phyloP scores from a whole-genome alignment of 805 yeast species.

The Saturnispora diversa region DNA sequence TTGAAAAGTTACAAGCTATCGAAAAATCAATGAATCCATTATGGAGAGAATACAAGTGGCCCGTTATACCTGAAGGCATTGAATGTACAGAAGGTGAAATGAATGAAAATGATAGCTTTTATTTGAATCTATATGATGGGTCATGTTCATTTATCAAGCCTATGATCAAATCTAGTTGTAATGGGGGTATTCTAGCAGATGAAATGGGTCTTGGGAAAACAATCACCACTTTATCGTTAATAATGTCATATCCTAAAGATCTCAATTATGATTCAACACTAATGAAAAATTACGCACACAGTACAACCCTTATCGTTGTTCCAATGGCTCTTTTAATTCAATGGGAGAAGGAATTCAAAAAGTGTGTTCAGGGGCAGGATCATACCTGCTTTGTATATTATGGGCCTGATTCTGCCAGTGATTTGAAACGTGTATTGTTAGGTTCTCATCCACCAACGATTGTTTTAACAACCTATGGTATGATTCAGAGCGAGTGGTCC shows the following conservation, averaged over 20 bases:
- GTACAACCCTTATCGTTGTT: slow-evolving; percentile 70
- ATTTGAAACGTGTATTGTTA: slow-evolving; percentile 42
- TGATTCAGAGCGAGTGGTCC: slow-evolving; percentile 68
- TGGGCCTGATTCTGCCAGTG: slow-evolving; percentile 52
- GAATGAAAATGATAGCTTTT: slow-evolving; percentile 35
- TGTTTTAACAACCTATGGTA: slow-evolving; percentile 81
- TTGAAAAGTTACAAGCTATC: slow-evolving; percentile 18
- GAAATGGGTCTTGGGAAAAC: slow-evolving; percentile 98
- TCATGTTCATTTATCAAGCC: slow-evolving; percentile 68
- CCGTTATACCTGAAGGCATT: slow-evolving; percentile 28
- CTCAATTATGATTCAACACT: slow-evolving; percentile 12
- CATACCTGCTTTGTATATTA: slow-evolving; percentile 58
- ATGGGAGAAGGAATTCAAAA: slow-evolving; percentile 77
- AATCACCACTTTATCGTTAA: slow-evolving; percentile 67
- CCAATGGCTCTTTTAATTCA: slow-evolving; percentile 90
- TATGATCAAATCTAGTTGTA: slow-evolving; percentile 45
- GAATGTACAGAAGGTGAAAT: neutral
- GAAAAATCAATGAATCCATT: slow-evolving; percentile 68
- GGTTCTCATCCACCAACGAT: slow-evolving; percentile 50
- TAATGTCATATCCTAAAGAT: slow-evolving; percentile 59
- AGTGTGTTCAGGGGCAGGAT: slow-evolving; percentile 39
- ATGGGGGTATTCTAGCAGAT: slow-evolving; percentile 89
- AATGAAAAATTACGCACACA: slow-evolving; percentile 46
- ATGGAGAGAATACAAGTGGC: slow-evolving; percentile 80
- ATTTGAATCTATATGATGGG: slow-evolving; percentile 73